phyloP scores from a whole-genome alignment of 2,329 filamentous ascomycete species.

The Zopfia rhizophila region DNA sequence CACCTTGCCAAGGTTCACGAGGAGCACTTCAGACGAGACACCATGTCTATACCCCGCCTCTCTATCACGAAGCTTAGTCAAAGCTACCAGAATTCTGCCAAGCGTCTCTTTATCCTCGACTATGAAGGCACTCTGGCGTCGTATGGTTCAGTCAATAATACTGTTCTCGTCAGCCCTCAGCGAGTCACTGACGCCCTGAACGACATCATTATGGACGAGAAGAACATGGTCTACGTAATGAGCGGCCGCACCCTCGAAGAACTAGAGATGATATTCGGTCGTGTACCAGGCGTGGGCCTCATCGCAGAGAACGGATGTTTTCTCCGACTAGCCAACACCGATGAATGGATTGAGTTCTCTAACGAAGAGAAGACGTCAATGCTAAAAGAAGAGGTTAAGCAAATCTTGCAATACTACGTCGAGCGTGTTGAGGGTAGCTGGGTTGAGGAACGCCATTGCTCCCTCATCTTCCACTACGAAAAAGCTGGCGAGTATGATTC shows the following conservation, averaged over 20 bases:
- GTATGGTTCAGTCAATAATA: slow-evolving; percentile 84
- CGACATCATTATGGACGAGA: slow-evolving; percentile 80
- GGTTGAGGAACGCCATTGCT: slow-evolving; percentile 92
- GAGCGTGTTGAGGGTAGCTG: slow-evolving; percentile 89
- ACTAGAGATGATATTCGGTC: slow-evolving; percentile 84
- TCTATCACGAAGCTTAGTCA: slow-evolving; percentile 72
- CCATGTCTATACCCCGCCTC: slow-evolving; percentile 85
- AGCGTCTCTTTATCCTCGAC: slow-evolving; percentile 87
- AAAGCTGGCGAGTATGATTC: slow-evolving; percentile 79
- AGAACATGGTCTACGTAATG: slow-evolving; percentile 93
- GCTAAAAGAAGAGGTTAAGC: slow-evolving; percentile 87
- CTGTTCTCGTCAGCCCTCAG: slow-evolving; percentile 86
- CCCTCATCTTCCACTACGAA: slow-evolving; percentile 89
- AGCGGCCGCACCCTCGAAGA: slow-evolving; percentile 88
- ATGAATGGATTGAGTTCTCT: slow-evolving; percentile 81
- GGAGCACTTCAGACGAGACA: slow-evolving; percentile 85
- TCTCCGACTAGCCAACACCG: slow-evolving; percentile 73
- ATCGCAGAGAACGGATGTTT: slow-evolving; percentile 97
- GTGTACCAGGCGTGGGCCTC: slow-evolving; percentile 83
- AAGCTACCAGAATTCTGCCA: slow-evolving; percentile 72
- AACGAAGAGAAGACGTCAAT: slow-evolving; percentile 74
- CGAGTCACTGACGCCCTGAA: slow-evolving; percentile 84
- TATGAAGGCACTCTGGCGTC: slow-evolving; percentile 93
- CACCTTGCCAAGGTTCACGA: slow-evolving; percentile 80
- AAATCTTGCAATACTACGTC: slow-evolving; percentile 87